These are phyloP conservation scores for Aspergillus niger DNA, from an alignment of 2,329 filamentous ascomycete genomes.

Conservation along the genomic window DNA sequence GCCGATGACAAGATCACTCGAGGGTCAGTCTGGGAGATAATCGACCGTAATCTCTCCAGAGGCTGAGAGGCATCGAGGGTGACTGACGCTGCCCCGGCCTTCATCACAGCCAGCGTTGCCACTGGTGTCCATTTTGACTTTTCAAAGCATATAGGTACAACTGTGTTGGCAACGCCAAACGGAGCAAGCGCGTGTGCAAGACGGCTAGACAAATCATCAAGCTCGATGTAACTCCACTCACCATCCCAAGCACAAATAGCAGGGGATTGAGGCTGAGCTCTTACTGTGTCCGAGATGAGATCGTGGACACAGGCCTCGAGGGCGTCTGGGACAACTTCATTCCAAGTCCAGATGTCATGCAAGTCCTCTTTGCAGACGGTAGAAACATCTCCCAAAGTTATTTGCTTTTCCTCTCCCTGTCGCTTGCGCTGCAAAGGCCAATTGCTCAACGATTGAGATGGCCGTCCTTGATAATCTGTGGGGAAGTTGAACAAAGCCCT, in stretches of 20 bases:
- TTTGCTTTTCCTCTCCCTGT: no score
- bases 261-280: neutral
- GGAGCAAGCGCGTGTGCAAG: neutral
- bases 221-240: neutral
- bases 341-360: neutral
- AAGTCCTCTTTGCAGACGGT: neutral
- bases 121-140: slow-evolving; percentile 7
- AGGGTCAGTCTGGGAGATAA: neutral
- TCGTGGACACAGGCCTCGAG: neutral
- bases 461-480: neutral
- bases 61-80: neutral
- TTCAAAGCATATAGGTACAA: neutral
- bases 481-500: neutral
- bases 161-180: neutral
- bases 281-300: neutral
- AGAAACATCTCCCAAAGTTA: neutral
- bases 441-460: neutral
- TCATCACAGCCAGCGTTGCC: slow-evolving; percentile 7
- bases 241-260: neutral
- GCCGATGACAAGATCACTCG: neutral
- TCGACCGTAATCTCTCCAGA: neutral
- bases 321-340: neutral
- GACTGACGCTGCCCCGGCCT: slow-evolving; percentile 5
- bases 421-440: no score
- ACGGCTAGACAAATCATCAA: neutral